Percentiles rank a stretch among this genome's conserved stretches.
phyloP scores from a whole-genome alignment of 148 eudicot genomes.

The Heliamphora exappendiculata region DNA sequence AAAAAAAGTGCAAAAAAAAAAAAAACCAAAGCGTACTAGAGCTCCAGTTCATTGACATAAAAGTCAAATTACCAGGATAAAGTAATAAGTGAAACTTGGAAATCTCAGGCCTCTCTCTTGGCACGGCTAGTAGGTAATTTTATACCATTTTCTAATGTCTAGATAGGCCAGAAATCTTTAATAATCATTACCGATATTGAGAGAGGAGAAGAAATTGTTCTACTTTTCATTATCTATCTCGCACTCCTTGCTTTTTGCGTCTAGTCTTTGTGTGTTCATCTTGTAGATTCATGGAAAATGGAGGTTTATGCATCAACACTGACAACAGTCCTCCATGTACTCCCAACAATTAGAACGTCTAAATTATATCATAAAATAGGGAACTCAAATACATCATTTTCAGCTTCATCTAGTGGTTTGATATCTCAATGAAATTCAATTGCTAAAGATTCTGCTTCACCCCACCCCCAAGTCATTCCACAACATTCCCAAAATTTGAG shows the following conservation, averaged over 20 bases:
- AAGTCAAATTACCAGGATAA: slow-evolving; percentile 4
- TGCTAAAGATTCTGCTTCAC: not conserved
- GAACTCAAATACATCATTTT: not conserved
- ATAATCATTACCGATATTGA: not conserved
- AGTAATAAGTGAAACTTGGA: not conserved
- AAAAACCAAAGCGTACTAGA: not conserved
- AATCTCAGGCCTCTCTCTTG: slow-evolving; percentile 2
- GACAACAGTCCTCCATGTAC: not conserved
- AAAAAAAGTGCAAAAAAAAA: too few species aligned
- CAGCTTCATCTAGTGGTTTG: not conserved
- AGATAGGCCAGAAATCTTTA: not conserved
- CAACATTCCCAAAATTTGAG: not conserved
- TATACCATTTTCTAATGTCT: slow-evolving; percentile 1
- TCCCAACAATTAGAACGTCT: not conserved
- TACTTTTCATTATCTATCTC: slow-evolving; percentile 9
- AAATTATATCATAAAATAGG: not conserved
- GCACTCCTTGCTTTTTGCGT: slow-evolving; percentile 3
- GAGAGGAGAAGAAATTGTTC: not conserved
- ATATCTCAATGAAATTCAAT: not conserved
- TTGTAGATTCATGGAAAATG: not conserved
- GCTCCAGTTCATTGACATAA: not conserved
- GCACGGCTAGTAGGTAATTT: not conserved
- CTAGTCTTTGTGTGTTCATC: not conserved
- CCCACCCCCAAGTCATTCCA: not conserved
- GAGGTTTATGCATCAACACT: not conserved